These are phyloP conservation scores for Babesia ovis DNA, from an alignment of 169 alveolate genomes.

Conservation along the genomic window DNA sequence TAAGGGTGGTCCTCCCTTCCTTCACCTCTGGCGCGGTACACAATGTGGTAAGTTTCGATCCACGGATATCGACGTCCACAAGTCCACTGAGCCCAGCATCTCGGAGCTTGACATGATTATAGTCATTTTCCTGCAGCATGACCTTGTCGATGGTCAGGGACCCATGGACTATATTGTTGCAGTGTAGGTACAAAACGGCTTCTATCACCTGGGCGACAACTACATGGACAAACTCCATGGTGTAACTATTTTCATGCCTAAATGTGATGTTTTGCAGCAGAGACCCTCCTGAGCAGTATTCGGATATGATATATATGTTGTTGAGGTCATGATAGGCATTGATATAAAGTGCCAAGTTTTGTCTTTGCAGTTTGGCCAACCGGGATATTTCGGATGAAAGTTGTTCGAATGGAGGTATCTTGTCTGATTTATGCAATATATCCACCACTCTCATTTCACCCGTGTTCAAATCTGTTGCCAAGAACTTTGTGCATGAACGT, in stretches of 20 bases:
- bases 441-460: slow-evolving; percentile 61
- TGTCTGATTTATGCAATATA: slow-evolving; percentile 23
- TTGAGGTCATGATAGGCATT: slow-evolving; percentile 52
- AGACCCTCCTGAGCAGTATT: slow-evolving; percentile 42
- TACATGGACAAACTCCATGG: slow-evolving; percentile 52
- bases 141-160: slow-evolving; percentile 51
- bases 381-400: slow-evolving; percentile 30
- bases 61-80: slow-evolving; percentile 13
- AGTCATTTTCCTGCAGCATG: slow-evolving; percentile 51
- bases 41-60: slow-evolving; percentile 30
- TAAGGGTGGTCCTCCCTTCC: slow-evolving; percentile 7
- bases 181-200: slow-evolving; percentile 59
- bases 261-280: slow-evolving; percentile 11
- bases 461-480: slow-evolving; percentile 45
- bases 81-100: slow-evolving; percentile 30
- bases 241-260: slow-evolving; percentile 18
- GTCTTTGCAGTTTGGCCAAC: slow-evolving; percentile 28
- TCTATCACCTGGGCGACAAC: slow-evolving; percentile 60
- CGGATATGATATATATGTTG: slow-evolving; percentile 53
- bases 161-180: slow-evolving; percentile 62
- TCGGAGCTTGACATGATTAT: slow-evolving; percentile 11
- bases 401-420: slow-evolving; percentile 47
- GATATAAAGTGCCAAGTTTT: slow-evolving; percentile 47
- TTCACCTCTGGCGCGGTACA: slow-evolving; percentile 49
- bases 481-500: slow-evolving; percentile 47